These are phyloP conservation scores for Pelargonium fulgidum DNA, from an alignment of 441 rosid species.

Conservation along the genomic window DNA sequence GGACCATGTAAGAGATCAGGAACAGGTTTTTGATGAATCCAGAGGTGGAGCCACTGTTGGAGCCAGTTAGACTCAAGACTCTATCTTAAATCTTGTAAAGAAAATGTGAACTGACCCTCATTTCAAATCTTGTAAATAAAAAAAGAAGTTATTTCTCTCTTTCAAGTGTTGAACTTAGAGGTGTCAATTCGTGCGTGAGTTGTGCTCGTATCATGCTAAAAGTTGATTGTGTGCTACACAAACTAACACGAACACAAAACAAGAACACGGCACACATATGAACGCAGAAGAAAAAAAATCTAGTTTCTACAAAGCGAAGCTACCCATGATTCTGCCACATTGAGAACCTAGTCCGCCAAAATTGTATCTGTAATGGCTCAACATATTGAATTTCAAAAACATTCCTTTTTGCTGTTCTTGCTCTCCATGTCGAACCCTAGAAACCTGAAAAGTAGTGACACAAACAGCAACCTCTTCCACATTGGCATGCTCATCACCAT, in stretches of 20 bases:
- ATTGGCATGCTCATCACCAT: too few species aligned
- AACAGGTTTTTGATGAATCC: constrained; percentile 36
- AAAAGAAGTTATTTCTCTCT: neutral
- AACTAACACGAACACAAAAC: too few species aligned
- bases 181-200: neutral
- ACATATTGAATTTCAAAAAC: neutral
- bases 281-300: too few species aligned
- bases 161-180: neutral
- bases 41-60: neutral
- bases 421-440: neutral
- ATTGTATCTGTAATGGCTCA: neutral
- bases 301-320: neutral
- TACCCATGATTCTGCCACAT: neutral
- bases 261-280: too few species aligned
- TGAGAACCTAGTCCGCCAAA: neutral
- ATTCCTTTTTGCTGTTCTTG: neutral
- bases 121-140: neutral
- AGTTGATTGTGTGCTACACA: too few species aligned
- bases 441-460: neutral
- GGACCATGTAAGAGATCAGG: constrained; percentile 70
- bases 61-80: neutral
- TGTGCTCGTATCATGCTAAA: too few species aligned
- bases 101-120: neutral
- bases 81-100: neutral
- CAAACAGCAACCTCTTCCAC: neutral